Conservation (phyloP, 176 grass and related monocot genomes). For the Otatea glauca region DNA sequence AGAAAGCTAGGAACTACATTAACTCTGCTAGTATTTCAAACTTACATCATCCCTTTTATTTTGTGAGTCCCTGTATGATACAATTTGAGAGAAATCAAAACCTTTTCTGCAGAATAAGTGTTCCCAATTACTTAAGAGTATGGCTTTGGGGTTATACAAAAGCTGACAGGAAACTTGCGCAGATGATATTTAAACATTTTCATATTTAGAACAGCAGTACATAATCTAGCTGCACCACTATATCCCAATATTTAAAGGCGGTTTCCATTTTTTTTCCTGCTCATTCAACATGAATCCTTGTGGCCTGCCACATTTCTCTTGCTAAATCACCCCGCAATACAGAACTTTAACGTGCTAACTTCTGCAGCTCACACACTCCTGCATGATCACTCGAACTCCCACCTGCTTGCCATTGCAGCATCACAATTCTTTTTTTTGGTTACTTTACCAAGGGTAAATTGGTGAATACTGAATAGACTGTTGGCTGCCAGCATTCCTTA, state of each 20-base stretch:
- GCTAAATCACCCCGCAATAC: background rate
- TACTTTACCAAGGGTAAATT: background rate
- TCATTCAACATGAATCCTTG: background rate
- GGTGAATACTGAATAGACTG: background rate
- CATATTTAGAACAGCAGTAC: background rate
- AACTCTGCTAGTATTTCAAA: too few relatives aligned
- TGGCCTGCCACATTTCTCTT: constrained; percentile 9
- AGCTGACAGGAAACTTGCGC: too few relatives aligned
- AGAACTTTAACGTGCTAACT: background rate
- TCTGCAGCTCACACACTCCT: background rate
- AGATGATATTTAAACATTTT: too few relatives aligned
- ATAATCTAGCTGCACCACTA: background rate
- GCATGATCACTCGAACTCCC: background rate
- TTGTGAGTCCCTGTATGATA: too few relatives aligned
- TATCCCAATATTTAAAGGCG: background rate
- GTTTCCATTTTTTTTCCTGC: background rate
- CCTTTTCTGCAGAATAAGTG: too few relatives aligned
- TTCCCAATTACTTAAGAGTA: too few relatives aligned
- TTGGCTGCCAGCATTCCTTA: background rate
- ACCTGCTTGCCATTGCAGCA: background rate
- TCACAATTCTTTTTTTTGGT: background rate
- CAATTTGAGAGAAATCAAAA: too few relatives aligned
- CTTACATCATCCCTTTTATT: too few relatives aligned
- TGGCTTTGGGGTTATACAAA: too few relatives aligned
- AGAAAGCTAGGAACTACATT: too few relatives aligned